These are phyloP conservation scores for Dendrocalamus sinicus DNA, from an alignment of 176 grass and related monocot genomes.

Conservation along the genomic window DNA sequence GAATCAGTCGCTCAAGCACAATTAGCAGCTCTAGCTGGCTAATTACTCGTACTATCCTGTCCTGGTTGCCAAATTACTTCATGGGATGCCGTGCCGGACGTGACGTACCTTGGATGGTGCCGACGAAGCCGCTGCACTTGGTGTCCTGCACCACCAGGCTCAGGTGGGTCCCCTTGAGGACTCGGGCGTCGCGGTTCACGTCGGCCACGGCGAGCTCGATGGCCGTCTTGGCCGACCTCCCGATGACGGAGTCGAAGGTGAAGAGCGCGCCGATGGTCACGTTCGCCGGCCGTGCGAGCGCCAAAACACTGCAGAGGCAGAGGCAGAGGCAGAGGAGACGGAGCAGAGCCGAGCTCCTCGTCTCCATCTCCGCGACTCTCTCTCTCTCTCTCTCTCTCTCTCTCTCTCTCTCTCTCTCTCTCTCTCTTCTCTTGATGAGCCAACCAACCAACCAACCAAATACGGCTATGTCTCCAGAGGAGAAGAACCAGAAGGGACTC, in stretches of 20 bases:
- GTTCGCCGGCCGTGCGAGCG: not conserved
- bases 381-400: too few species aligned
- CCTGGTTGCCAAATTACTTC: too few species aligned
- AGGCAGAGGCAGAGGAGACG: constrained; percentile 35
- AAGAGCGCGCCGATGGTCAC: constrained; percentile 82
- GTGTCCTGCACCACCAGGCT: constrained; percentile 62
- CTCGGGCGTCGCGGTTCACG: constrained; percentile 58
- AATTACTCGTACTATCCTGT: too few species aligned
- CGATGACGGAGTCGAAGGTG: constrained; percentile 85
- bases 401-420: too few species aligned
- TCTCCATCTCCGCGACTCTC: not conserved
- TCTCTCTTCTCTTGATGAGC: not conserved
- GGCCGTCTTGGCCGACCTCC: constrained; percentile 60
- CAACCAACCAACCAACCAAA: too few species aligned
- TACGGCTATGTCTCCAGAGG: not conserved
- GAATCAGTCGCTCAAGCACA: too few species aligned
- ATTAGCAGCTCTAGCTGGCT: not conserved
- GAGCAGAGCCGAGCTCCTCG: not conserved
- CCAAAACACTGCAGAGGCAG: not conserved
- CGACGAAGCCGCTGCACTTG: constrained; percentile 91
- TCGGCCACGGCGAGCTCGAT: constrained; percentile 80
- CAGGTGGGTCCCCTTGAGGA: constrained; percentile 66
- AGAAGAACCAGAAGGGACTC: not conserved
- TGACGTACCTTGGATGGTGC: constrained; percentile 70
- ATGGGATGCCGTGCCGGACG: too few species aligned